Percentiles rank a stretch among this genome's conserved stretches.
phyloP scores from a whole-genome alignment of 2,329 filamentous ascomycete species.

The Cladosporium sphaerospermum region DNA sequence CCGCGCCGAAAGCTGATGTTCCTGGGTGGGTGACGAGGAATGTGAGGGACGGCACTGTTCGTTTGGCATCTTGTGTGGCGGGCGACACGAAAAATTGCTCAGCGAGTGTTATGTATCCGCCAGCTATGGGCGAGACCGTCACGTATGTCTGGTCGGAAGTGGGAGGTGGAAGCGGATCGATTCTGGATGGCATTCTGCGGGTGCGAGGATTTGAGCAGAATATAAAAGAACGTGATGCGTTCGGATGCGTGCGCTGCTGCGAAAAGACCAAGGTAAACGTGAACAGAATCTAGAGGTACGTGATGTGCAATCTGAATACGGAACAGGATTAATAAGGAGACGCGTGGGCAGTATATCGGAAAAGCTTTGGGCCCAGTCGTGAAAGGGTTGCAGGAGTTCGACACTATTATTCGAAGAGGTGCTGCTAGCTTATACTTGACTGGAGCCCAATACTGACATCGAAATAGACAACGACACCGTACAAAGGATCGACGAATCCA shows the following conservation, averaged over 20 bases:
- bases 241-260: not conserved
- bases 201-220: not conserved
- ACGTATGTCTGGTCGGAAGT: slow-evolving; percentile 23
- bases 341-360: too few species aligned
- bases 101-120: slow-evolving; percentile 26
- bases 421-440: too few species aligned
- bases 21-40: slow-evolving; percentile 48
- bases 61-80: slow-evolving; percentile 37
- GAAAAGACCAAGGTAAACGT: not conserved
- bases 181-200: not conserved
- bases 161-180: slow-evolving; percentile 17
- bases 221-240: not conserved
- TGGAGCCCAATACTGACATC: too few species aligned
- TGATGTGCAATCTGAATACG: too few species aligned
- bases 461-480: too few species aligned
- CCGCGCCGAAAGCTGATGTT: slow-evolving; percentile 10
- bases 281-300: too few species aligned
- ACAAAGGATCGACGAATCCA: not conserved
- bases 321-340: too few species aligned
- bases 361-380: too few species aligned
- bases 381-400: too few species aligned
- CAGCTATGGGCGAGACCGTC: slow-evolving; percentile 26
- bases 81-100: slow-evolving; percentile 26
- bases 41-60: slow-evolving; percentile 48
- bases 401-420: too few species aligned